phyloP scores from a whole-genome alignment of 805 yeast genomes.

The Dipodascopsis uninucleata region DNA sequence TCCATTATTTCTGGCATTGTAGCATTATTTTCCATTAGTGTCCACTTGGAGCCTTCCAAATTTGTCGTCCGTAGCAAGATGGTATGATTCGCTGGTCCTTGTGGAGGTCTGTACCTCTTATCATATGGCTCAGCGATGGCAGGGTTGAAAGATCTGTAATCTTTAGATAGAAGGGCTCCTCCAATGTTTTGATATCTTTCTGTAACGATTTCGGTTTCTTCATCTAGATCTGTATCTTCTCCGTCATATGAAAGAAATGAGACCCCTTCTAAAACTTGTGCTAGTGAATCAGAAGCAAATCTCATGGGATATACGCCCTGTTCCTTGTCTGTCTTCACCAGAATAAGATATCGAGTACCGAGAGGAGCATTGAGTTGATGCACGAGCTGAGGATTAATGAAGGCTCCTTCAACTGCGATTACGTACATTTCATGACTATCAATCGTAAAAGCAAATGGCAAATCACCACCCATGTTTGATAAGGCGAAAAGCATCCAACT shows the following conservation, averaged over 20 bases:
- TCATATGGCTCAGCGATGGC: conserved; percentile 5
- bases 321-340: conserved; percentile 60
- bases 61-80: conserved; percentile 2
- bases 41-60: neutral
- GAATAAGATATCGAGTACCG: conserved; percentile 9
- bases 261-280: conserved; percentile 6
- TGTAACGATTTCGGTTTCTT: neutral
- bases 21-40: conserved; percentile 5
- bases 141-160: neutral
- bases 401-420: conserved; percentile 6
- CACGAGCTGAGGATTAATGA: conserved; percentile 6
- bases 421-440: conserved; percentile 11
- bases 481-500: conserved; percentile 3
- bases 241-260: conserved; percentile 7
- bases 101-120: neutral
- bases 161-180: neutral
- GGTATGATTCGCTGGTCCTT: conserved; percentile 6
- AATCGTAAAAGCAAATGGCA: conserved; percentile 2
- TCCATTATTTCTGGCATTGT: conserved; percentile 1
- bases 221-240: neutral
- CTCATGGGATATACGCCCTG: conserved; percentile 34
- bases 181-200: conserved; percentile 4
- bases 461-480: conserved; percentile 6
- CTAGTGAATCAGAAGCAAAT: neutral
- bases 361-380: conserved; percentile 2